Evolutionary conservation across 208 protist genomes (phyloP).

Genomic region (Angomonas deanei): DNA sequence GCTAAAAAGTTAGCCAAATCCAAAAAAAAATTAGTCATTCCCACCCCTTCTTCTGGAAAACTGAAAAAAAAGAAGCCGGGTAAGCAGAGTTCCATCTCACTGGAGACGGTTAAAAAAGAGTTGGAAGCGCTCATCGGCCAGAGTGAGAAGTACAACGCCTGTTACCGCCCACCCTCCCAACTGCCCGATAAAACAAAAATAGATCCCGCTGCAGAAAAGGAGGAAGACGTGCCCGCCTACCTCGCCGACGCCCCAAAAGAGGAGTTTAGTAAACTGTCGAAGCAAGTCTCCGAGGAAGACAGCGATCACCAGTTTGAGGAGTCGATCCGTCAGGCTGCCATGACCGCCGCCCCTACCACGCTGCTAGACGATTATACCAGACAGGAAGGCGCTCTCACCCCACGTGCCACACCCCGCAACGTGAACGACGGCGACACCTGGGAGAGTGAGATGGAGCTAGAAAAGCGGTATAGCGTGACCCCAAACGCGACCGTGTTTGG

Average conservation of each 20-base stretch:
- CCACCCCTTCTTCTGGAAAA: not conserved
- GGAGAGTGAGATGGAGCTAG: conserved; percentile 27
- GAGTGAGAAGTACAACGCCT: not conserved
- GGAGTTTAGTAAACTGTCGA: not conserved
- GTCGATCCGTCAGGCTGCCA: not conserved
- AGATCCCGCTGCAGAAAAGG: not conserved
- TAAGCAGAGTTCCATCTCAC: too few species aligned
- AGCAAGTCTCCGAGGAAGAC: not conserved
- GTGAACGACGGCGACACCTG: conserved; percentile 16
- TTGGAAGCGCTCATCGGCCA: not conserved
- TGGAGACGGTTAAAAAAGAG: conserved; percentile 6
- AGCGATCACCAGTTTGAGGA: not conserved
- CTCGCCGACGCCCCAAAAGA: not conserved
- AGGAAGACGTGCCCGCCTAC: too few species aligned
- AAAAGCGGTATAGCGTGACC: conserved; percentile 33
- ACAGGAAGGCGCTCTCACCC: not conserved
- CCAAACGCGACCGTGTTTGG: conserved; percentile 65
- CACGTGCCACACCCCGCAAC: not conserved
- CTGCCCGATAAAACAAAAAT: not conserved
- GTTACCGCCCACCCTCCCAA: not conserved
- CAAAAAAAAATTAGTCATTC: conserved; percentile 2
- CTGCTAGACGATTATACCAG: not conserved
- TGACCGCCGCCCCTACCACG: not conserved
- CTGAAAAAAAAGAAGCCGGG: not conserved
- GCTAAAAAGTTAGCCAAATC: not conserved